Percentiles rank a stretch among this genome's conserved stretches.
phyloP scores from a whole-genome alignment of 768 basidiomycete species.

The Suillus subalutaceus region DNA sequence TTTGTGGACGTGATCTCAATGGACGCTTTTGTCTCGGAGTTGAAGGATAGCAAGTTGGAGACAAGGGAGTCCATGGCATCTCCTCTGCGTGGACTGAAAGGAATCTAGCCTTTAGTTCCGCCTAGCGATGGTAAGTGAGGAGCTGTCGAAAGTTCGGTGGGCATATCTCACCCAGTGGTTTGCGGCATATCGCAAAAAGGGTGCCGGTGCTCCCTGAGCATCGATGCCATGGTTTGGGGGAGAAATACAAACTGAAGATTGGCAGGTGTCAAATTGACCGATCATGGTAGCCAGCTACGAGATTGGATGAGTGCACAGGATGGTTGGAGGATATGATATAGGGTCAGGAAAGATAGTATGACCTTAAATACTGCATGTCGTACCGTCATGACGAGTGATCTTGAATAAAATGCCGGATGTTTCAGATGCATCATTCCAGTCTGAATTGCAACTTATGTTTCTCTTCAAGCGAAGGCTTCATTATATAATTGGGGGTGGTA shows the following conservation, averaged over 20 bases:
- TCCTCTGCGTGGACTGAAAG: not conserved
- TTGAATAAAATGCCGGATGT: not conserved
- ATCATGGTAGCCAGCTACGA: not conserved
- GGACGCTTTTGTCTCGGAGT: not conserved
- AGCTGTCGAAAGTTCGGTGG: not conserved
- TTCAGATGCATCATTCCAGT: not conserved
- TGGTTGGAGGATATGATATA: not conserved
- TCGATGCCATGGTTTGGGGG: not conserved
- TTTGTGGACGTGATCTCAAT: not conserved
- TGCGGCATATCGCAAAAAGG: not conserved
- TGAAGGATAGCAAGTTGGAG: not conserved
- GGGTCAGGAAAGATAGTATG: not conserved
- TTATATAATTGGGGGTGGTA: too few relatives aligned
- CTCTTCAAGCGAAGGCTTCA: not conserved
- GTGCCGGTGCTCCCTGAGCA: not conserved
- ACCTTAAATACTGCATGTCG: not conserved
- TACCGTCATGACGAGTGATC: not conserved
- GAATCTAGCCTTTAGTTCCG: constrained; percentile 2
- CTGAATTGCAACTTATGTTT: not conserved
- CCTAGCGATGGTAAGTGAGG: not conserved
- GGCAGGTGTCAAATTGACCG: not conserved
- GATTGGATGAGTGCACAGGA: not conserved
- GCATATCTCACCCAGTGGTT: not conserved
- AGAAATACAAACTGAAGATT: too few relatives aligned
- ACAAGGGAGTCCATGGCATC: not conserved